Percentiles rank a stretch among this genome's conserved stretches.
Conservation (phyloP, 2,329 filamentous ascomycete genomes). For the Thelonectria blattea region DNA sequence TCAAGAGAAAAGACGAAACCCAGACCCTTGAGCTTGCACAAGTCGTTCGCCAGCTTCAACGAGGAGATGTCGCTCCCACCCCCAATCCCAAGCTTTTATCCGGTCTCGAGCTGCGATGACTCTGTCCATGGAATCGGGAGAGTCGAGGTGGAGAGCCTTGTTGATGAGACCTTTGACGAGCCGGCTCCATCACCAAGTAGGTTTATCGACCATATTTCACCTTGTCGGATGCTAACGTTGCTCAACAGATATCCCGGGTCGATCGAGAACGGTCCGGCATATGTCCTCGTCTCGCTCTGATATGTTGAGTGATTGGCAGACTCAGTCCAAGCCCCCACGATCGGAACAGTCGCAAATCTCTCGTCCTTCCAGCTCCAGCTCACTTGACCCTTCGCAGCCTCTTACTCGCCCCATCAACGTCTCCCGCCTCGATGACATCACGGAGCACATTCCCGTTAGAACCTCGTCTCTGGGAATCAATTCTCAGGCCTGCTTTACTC, state of each 20-base stretch:
- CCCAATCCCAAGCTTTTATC: slow-evolving; percentile 24
- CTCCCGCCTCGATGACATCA: slow-evolving; percentile 41
- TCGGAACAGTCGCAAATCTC: slow-evolving; percentile 28
- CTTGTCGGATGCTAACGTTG: slow-evolving; percentile 6
- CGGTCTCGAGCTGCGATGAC: slow-evolving; percentile 29
- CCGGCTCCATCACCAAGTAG: slow-evolving; percentile 33
- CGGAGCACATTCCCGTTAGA: slow-evolving; percentile 45
- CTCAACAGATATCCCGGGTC: slow-evolving; percentile 21
- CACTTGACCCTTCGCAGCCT: slow-evolving; percentile 26
- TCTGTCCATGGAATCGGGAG: slow-evolving; percentile 20
- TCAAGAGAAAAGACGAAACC: slow-evolving; percentile 23
- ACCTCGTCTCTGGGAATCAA: slow-evolving; percentile 44
- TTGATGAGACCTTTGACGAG: slow-evolving; percentile 23
- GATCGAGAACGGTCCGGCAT: slow-evolving; percentile 21
- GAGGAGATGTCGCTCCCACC: slow-evolving; percentile 22
- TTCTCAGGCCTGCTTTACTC: slow-evolving; percentile 48
- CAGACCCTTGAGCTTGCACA: slow-evolving; percentile 32
- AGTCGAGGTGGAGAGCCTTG: slow-evolving; percentile 28
- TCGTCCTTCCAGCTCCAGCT: slow-evolving; percentile 36
- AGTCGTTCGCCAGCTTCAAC: slow-evolving; percentile 28
- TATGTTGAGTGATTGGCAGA: slow-evolving; percentile 19
- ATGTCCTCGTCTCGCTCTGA: slow-evolving; percentile 22
- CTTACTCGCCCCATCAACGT: slow-evolving; percentile 34
- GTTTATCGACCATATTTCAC: background rate
- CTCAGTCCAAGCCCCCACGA: slow-evolving; percentile 18